Evolutionary conservation across 768 basidiomycete genomes (phyloP), one percentile per base, ranked within the genome.

Genomic region (Termitomyces sp.): DNA sequence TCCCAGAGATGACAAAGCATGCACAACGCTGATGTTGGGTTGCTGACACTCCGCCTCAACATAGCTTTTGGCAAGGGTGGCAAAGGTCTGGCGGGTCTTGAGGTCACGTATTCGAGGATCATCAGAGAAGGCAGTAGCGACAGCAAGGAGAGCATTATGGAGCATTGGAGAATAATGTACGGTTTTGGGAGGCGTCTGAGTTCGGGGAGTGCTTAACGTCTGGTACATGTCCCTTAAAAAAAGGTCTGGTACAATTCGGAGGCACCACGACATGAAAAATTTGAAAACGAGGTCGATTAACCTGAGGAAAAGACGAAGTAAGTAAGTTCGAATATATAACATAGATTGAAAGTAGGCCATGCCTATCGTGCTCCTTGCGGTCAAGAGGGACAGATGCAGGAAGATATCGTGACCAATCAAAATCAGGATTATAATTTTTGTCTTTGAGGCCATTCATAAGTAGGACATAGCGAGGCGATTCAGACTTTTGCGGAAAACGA

Each of bases 101-200:
- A 74, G 60, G 60, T 79, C 76, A 17, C 74, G 66, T 53, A 78
- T 70, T 45, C 64, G 65, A 7, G 75, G 75, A 23, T 78, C 75
- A 40, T 80, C 78, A 1, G 77, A 73, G 44, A 78, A 76, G 0
- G 74, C 75, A 6, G 72, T 64, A 3, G 71, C 77, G 23, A 80
- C 57, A 0, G 78, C 72, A 5, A 89, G 68, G 3, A 86, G 73
- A 1, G 85, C 77, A 60, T 89, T 89, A 69, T 89, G 87, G 8
- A 88, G 74, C 79, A 88, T 83, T 0, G 86, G 84, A 2, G 84
- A 86, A 67, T 88, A 89, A 60, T 87, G 84, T 2, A 80, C 67
- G 0, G 78, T 77, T 57, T 77, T 78, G 0, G 76, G 76, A 15
- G 73, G 65, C 7, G 68, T 56, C 40, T 76, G 70, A 1, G 72